phyloP scores from a whole-genome alignment of 2,329 filamentous ascomycete species.

The Penicillium sp. region DNA sequence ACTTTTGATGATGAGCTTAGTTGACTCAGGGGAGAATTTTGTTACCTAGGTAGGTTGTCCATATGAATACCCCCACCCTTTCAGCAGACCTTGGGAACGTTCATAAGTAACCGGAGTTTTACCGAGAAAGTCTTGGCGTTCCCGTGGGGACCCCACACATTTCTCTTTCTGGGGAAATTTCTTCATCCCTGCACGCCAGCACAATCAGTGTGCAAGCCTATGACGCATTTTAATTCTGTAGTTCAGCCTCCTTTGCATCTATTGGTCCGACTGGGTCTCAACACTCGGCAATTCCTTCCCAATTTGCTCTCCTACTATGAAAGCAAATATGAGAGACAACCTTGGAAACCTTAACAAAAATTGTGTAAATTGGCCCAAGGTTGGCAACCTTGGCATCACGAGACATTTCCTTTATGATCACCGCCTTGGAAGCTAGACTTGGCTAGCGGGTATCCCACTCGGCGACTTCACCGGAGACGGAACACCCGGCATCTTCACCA shows the following conservation, averaged over 20 bases:
- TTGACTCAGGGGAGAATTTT: background rate
- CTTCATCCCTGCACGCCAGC: background rate
- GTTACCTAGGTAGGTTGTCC: too few relatives aligned
- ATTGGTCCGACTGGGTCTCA: background rate
- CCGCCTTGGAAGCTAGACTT: background rate
- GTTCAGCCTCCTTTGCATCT: background rate
- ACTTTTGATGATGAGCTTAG: background rate
- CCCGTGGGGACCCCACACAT: conserved; percentile 3
- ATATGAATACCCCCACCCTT: background rate
- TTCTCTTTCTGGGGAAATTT: conserved; percentile 2
- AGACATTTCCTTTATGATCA: background rate
- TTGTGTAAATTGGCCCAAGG: background rate
- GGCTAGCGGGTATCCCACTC: background rate
- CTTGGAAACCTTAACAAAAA: background rate
- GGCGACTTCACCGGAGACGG: background rate
- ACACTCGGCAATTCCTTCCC: background rate
- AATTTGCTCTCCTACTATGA: background rate
- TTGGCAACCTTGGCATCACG: background rate
- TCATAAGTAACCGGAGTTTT: background rate
- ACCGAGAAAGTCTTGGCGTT: background rate
- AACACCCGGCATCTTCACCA: background rate
- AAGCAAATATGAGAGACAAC: background rate
- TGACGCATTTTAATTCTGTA: background rate
- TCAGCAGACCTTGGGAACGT: background rate
- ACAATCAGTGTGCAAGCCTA: background rate